Evolutionary conservation across 2,329 filamentous ascomycete genomes (phyloP).

Genomic region (Juglanconis sp.): DNA sequence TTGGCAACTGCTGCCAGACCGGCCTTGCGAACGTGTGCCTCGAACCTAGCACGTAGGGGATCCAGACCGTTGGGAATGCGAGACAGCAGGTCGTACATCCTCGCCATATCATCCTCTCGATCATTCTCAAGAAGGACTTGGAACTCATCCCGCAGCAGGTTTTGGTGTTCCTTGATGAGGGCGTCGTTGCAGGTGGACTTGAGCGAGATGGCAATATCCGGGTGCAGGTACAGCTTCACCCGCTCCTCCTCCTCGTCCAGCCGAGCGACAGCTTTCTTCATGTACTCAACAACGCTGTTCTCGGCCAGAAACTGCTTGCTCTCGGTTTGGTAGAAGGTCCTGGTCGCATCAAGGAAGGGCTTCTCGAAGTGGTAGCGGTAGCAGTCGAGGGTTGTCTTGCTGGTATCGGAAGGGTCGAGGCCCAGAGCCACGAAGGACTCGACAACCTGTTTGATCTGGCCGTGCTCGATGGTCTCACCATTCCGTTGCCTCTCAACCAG

Average conservation of each 20-base stretch:
- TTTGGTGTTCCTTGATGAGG: conserved; percentile 83
- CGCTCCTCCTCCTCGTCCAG: conserved; percentile 92
- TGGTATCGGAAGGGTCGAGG: conserved; percentile 86
- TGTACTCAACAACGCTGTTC: conserved; percentile 97
- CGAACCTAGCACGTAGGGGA: conserved; percentile 81
- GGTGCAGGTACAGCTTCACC: conserved; percentile 85
- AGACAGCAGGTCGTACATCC: conserved; percentile 91
- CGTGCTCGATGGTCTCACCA: conserved; percentile 95
- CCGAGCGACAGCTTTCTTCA: conserved; percentile 96
- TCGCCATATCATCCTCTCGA: conserved; percentile 88
- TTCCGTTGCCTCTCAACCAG: conserved; percentile 96
- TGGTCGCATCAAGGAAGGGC: conserved; percentile 84
- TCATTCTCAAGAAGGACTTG: conserved; percentile 91
- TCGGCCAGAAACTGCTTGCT: conserved; percentile 93
- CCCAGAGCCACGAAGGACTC: conserved; percentile 95
- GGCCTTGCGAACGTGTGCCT: conserved; percentile 87
- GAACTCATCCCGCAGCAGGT: conserved; percentile 89
- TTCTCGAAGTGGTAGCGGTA: conserved; percentile 91
- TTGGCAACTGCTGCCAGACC: conserved; percentile 87
- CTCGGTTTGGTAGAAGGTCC: conserved; percentile 83
- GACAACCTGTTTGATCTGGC: conserved; percentile 94
- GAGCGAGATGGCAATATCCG: conserved; percentile 79
- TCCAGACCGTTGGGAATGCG: conserved; percentile 90
- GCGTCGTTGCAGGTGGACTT: conserved; percentile 87
- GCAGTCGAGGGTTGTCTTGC: conserved; percentile 91